A percentile compares a stretch with the other conserved stretches of the same genome.
These are phyloP conservation scores for Lagerstroemia speciosa DNA, from an alignment of 345 rosid genomes.

Conservation along the genomic window DNA sequence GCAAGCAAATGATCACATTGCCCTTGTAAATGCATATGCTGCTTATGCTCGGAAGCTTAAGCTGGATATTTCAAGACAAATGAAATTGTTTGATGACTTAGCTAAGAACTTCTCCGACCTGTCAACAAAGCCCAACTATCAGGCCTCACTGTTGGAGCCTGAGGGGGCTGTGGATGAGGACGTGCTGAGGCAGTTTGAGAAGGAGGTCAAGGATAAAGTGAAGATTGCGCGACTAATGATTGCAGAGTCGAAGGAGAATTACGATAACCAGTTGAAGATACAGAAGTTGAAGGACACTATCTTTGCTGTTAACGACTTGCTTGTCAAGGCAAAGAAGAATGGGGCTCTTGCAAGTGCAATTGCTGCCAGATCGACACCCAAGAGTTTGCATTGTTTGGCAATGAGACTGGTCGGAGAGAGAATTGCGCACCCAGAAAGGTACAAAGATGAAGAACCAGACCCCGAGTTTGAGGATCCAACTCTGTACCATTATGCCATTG, in stretches of 20 bases:
- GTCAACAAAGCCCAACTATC: slow-evolving; percentile 38
- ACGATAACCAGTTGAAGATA: slow-evolving; percentile 83
- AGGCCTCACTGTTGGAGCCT: slow-evolving; percentile 34
- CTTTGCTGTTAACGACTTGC: slow-evolving; percentile 70
- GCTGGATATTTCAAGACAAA: slow-evolving; percentile 68
- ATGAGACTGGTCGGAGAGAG: slow-evolving; percentile 92
- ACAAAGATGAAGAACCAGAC: slow-evolving; percentile 42
- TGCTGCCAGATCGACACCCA: slow-evolving; percentile 72
- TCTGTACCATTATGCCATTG: slow-evolving; percentile 69
- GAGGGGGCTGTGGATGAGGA: slow-evolving; percentile 60
- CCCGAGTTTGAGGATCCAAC: slow-evolving; percentile 64
- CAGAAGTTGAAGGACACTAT: slow-evolving; percentile 89
- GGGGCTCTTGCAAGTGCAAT: slow-evolving; percentile 75
- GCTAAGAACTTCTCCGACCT: slow-evolving; percentile 52
- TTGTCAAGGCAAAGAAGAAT: slow-evolving; percentile 76
- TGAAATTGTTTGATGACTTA: slow-evolving; percentile 64
- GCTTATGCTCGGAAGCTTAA: slow-evolving; percentile 91
- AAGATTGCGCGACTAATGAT: slow-evolving; percentile 62
- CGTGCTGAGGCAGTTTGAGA: slow-evolving; percentile 64
- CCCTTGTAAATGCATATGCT: slow-evolving; percentile 75
- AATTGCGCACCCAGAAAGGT: slow-evolving; percentile 64
- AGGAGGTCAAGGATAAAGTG: slow-evolving; percentile 64
- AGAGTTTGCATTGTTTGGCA: slow-evolving; percentile 89
- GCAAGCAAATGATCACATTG: slow-evolving; percentile 78
- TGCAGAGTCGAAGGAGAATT: slow-evolving; percentile 71